A percentile compares a stretch with the other conserved stretches of the same genome.
These are phyloP conservation scores for Nicotiana paniculata DNA, from an alignment of 257 asterid species.

Conservation along the genomic window DNA sequence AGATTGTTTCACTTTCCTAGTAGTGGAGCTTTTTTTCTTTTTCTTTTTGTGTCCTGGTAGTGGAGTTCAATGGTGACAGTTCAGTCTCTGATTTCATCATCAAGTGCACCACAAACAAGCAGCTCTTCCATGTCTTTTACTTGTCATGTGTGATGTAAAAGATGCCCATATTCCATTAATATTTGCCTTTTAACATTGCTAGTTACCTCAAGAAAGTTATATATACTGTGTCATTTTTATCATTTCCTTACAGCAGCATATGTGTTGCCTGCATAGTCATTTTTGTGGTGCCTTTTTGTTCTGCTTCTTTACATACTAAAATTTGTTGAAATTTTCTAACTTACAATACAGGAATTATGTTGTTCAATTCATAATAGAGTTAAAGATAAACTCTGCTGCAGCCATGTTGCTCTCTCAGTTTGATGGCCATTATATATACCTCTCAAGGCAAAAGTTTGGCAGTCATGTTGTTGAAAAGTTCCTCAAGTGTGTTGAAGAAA, in stretches of 20 bases:
- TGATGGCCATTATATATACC: constrained; percentile 24
- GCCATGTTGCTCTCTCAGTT: constrained; percentile 26
- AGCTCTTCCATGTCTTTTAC: not conserved
- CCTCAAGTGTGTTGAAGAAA: constrained; percentile 20
- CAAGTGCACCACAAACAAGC: not conserved
- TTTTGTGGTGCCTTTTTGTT: not conserved
- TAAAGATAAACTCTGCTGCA: constrained; percentile 24
- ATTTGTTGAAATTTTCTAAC: not conserved
- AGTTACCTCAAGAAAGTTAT: not conserved
- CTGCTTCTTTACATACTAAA: not conserved
- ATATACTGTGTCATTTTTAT: not conserved
- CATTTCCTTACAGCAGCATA: not conserved
- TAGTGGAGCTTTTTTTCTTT: not conserved
- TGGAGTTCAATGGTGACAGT: not conserved
- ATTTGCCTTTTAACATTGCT: not conserved
- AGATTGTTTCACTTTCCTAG: not conserved
- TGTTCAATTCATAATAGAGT: constrained; percentile 34
- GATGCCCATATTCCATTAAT: not conserved
- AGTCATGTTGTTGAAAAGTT: constrained; percentile 45
- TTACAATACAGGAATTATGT: constrained; percentile 39
- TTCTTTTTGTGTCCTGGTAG: not conserved
- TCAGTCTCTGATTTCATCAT: not conserved
- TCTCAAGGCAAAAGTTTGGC: constrained; percentile 42
- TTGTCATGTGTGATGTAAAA: not conserved
- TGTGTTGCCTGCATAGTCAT: not conserved